Evolutionary conservation across 164 flowering plant species (phyloP).

Genomic region (Berberis vulgaris): DNA sequence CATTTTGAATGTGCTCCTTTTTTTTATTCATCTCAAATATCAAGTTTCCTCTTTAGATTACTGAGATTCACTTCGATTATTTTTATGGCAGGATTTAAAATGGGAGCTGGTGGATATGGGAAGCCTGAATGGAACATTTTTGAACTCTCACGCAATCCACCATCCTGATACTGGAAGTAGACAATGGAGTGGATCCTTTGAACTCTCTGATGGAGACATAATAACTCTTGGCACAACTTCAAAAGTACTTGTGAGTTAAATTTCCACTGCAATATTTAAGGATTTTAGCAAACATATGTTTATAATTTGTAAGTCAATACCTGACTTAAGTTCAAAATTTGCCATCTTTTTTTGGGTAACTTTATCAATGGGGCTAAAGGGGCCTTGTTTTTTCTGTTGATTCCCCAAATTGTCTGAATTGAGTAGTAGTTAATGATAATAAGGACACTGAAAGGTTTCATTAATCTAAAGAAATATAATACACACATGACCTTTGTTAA

Average conservation of each 20-base stretch:
- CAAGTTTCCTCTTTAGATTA: not conserved
- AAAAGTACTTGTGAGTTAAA: constrained; percentile 51
- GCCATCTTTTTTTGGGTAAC: too few species aligned
- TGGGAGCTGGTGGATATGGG: constrained; percentile 99
- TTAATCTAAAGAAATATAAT: too few species aligned
- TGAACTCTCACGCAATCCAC: constrained; percentile 55
- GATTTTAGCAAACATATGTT: not conserved
- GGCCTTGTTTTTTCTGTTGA: too few species aligned
- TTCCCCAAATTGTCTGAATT: too few species aligned
- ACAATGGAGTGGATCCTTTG: constrained; percentile 72
- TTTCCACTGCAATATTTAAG: not conserved
- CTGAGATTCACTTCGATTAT: not conserved
- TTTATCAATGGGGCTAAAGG: too few species aligned
- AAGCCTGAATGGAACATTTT: constrained; percentile 86
- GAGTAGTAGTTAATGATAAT: too few species aligned
- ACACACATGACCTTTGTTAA: too few species aligned
- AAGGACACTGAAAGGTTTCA: too few species aligned
- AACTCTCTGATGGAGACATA: constrained; percentile 70
- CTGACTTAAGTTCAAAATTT: too few species aligned
- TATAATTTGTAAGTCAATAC: too few species aligned
- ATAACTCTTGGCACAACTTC: constrained; percentile 87
- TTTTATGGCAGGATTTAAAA: constrained; percentile 58
- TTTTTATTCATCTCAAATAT: not conserved
- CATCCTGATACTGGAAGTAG: constrained; percentile 63
- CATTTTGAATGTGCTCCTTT: not conserved